Percentiles rank a stretch among this genome's conserved stretches.
Evolutionary conservation across 768 basidiomycete genomes (phyloP).

Genomic region (Boletus insuetus): DNA sequence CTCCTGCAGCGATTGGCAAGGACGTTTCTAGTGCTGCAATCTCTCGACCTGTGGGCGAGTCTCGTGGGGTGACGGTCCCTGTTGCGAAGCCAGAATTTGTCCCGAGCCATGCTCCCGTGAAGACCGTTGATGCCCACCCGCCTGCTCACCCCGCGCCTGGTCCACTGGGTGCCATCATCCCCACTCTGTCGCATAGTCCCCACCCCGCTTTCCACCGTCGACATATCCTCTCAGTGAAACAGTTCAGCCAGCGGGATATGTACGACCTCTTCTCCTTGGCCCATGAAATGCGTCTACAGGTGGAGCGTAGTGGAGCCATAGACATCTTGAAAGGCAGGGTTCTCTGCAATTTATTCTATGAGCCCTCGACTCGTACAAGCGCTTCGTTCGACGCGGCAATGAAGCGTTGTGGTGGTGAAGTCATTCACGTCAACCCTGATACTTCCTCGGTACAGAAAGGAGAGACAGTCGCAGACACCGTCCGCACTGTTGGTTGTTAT

Average conservation of each 20-base stretch:
- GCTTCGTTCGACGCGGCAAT: conserved; percentile 97
- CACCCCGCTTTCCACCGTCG: conserved; percentile 91
- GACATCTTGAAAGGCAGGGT: conserved; percentile 91
- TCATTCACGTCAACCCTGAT: conserved; percentile 79
- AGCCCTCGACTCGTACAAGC: conserved; percentile 94
- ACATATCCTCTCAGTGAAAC: conserved; percentile 92
- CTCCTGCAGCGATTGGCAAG: conserved; percentile 56
- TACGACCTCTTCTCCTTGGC: conserved; percentile 94
- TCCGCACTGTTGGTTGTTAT: conserved; percentile 93
- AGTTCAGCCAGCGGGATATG: conserved; percentile 85
- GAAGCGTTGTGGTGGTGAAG: conserved; percentile 96
- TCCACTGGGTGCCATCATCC: conserved; percentile 13
- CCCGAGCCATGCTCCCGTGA: conserved; percentile 33
- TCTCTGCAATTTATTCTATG: conserved; percentile 91
- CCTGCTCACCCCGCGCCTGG: conserved; percentile 8
- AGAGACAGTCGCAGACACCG: conserved; percentile 88
- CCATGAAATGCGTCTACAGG: conserved; percentile 94
- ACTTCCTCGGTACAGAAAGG: conserved; percentile 91
- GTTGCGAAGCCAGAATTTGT: conserved; percentile 26
- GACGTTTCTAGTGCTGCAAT: conserved; percentile 68
- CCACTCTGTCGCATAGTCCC: conserved; percentile 33
- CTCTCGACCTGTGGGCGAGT: conserved; percentile 37
- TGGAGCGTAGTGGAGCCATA: conserved; percentile 84
- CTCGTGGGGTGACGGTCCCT: conserved; percentile 21
- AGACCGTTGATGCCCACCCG: conserved; percentile 26